Base-by-base conservation (phyloP, 2,329 filamentous ascomycete genomes). In the Epichloe brachyelytri region DNA sequence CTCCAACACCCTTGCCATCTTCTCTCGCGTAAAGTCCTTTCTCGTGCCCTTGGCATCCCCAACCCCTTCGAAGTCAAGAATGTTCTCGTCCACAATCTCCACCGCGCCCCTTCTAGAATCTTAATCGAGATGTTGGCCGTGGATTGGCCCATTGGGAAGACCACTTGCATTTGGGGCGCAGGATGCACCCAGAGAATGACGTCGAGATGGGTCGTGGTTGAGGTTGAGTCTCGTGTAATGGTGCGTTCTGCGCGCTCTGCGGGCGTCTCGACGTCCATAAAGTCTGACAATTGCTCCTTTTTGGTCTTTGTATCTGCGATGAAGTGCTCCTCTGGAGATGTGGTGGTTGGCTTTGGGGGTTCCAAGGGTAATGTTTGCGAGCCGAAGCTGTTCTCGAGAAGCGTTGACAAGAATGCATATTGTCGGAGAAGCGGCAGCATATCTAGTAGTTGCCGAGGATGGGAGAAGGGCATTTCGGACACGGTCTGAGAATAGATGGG, bases 381-480 rank as follows among this genome's bases (percentile, higher is more conserved):
- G 37, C 70, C 71, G 59, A 88, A 85, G 51, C 76, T 80, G 47
- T 77, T 79, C 51, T 75, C 69, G 3, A 91, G 71, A 2, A 93
- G 65, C 0, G 73, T 78, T 1, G 80, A 80, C 4, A 88, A 70
- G 56, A 85, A 81, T 0, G 84, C 83, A 60, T 88, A 93, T 63
- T 93, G 87, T 14, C 88, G 75, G 15, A 93, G 70, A 4, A 76
- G 71, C 0, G 87, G 86, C n/a, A 94, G 72, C 61, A 90, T 79
- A 49, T 79, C 75, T 6, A 90, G 70, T 4, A 94, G 69, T 61
- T 94, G 86, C 47, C 81, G 78, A 0, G 88, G 88, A 60, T 94
- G 88, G 2, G 80, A 79, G 60, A 94, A 91, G 0, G 86, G 81
- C 34, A 93, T 71, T 51, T 83, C 79, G 1, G 76, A 77, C 8